Conservation (phyloP, 257 asterid species). For the Solanum gracilifrons region DNA sequence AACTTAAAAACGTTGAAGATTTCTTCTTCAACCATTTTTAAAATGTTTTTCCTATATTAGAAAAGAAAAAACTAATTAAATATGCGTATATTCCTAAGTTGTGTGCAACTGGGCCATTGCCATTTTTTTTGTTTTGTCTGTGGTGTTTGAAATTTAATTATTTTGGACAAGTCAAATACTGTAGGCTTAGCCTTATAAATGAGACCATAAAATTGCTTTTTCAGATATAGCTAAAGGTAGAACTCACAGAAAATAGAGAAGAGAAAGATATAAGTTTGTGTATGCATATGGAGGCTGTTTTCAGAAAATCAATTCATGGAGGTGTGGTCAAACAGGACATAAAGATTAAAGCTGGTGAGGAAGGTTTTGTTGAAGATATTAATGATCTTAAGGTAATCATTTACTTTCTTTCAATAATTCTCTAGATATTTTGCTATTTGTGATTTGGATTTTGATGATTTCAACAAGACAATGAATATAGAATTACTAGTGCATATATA, state of each 20-base stretch:
- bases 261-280: background rate
- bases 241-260: background rate
- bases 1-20: conserved; percentile 91
- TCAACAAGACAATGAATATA: background rate
- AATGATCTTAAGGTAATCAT: conserved; percentile 38
- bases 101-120: conserved; percentile 52
- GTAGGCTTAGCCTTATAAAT: conserved; percentile 42
- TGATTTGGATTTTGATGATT: background rate
- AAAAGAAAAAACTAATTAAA: background rate
- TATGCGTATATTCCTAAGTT: conserved; percentile 1
- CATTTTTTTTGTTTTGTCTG: conserved; percentile 28
- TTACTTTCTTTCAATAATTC: background rate
- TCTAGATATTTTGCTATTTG: background rate
- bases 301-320: conserved; percentile 26
- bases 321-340: conserved; percentile 21
- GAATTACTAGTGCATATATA: background rate
- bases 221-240: conserved; percentile 3
- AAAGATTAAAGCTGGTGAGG: conserved; percentile 33
- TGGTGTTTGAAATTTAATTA: conserved; percentile 25
- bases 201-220: conserved; percentile 15
- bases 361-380: conserved; percentile 20
- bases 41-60: background rate
- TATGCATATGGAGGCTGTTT: conserved; percentile 30
- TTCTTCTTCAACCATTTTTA: conserved; percentile 32
- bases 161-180: conserved; percentile 50